Percentiles rank a stretch among this genome's conserved stretches.
phyloP scores from a whole-genome alignment of 148 eudicot species.

The Cornus florida region DNA sequence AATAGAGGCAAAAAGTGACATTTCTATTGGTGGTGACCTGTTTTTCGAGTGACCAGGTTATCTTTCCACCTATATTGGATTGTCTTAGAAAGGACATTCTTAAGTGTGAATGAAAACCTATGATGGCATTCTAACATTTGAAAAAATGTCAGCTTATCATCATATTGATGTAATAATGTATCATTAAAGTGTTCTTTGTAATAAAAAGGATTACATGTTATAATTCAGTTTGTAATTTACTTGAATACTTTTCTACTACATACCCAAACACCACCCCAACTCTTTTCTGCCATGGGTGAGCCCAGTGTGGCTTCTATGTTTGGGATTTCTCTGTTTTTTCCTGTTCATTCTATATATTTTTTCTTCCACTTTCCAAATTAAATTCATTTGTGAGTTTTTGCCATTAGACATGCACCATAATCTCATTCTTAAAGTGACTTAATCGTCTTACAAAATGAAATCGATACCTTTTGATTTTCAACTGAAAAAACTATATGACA shows the following conservation, averaged over 20 bases:
- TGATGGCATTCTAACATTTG: neutral
- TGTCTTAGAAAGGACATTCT: conserved; percentile 4
- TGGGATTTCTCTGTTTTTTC: neutral
- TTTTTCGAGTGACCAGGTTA: conserved; percentile 2
- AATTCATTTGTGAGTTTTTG: neutral
- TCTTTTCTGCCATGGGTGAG: neutral
- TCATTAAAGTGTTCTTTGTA: too few relatives aligned
- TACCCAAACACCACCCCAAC: neutral
- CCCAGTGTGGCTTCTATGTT: neutral
- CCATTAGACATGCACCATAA: neutral
- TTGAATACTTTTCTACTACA: neutral
- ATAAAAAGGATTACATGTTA: neutral
- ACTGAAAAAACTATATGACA: neutral
- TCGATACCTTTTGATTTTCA: neutral
- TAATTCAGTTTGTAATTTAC: neutral
- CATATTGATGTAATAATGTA: too few relatives aligned
- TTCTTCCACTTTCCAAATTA: neutral
- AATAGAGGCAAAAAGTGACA: neutral
- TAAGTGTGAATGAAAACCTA: neutral
- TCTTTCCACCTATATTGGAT: neutral
- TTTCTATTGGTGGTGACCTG: neutral
- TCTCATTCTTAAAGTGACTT: neutral
- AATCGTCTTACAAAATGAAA: neutral
- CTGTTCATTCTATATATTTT: neutral
- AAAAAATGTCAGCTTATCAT: neutral